Percentiles rank a stretch among this genome's conserved stretches.
Conservation (phyloP, 495 filamentous ascomycete species). For the Poronia punctata region DNA sequence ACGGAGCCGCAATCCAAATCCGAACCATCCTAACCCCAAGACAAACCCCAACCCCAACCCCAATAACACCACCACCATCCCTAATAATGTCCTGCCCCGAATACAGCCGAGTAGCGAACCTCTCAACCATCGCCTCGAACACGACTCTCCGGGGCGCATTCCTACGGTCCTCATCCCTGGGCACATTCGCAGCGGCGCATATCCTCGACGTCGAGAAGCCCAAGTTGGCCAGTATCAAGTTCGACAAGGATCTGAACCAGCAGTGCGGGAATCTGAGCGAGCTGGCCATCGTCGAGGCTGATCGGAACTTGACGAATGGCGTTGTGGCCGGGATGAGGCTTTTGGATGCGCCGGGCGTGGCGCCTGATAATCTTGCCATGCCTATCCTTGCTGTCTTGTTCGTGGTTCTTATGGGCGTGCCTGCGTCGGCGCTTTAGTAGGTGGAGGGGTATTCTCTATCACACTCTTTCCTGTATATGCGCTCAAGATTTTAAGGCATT, state of each 20-base stretch:
- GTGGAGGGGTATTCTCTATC: neutral
- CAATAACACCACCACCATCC: neutral
- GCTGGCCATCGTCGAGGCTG: conserved; percentile 22
- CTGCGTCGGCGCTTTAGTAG: neutral
- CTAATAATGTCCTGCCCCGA: conserved; percentile 15
- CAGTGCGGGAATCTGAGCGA: conserved; percentile 25
- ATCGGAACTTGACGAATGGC: conserved; percentile 24
- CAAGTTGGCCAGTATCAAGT: conserved; percentile 18
- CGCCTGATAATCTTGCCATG: neutral
- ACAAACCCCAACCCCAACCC: conserved; percentile 3
- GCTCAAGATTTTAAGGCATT: too few relatives aligned
- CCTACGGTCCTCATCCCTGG: conserved; percentile 20
- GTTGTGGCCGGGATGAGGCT: conserved; percentile 15
- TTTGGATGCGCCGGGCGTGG: conserved; percentile 4
- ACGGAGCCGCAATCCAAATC: conserved; percentile 4
- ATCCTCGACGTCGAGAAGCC: conserved; percentile 23
- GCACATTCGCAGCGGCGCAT: conserved; percentile 17
- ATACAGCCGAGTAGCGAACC: conserved; percentile 22
- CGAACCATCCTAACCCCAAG: conserved; percentile 3
- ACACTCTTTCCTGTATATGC: too few relatives aligned
- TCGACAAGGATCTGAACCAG: conserved; percentile 21
- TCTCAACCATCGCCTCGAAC: conserved; percentile 23
- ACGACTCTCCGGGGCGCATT: conserved; percentile 26
- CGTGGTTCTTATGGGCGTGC: conserved; percentile 3
- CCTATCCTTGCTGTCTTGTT: conserved; percentile 2